These are phyloP conservation scores for Solanum peruvianum DNA, from an alignment of 257 asterid genomes.

Conservation along the genomic window DNA sequence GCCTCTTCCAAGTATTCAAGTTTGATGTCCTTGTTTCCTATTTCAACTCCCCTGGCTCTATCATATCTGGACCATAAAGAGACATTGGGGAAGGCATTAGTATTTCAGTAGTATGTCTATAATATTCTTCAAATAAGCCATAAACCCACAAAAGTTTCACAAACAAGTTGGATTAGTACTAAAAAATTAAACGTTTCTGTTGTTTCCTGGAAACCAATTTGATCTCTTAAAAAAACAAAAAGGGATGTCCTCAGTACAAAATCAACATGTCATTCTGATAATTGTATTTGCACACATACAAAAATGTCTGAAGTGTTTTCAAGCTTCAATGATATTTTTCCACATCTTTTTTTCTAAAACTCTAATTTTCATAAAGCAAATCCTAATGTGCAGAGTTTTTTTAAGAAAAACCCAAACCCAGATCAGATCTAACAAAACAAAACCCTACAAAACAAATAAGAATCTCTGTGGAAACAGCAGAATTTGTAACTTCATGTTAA, in stretches of 20 bases:
- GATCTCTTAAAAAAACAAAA: not conserved
- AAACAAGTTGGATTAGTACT: not conserved
- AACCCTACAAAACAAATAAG: not conserved
- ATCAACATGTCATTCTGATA: not conserved
- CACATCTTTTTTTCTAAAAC: not conserved
- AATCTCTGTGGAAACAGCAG: not conserved
- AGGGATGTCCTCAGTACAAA: not conserved
- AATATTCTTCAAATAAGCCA: not conserved
- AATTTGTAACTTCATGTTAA: not conserved
- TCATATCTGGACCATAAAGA: conserved; percentile 48
- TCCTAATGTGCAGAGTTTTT: not conserved
- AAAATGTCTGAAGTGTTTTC: not conserved
- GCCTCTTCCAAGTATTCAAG: conserved; percentile 93
- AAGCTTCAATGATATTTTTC: not conserved
- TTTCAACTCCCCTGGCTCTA: conserved; percentile 97
- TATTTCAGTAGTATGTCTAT: not conserved
- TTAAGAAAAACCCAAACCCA: not conserved
- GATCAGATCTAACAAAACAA: not conserved
- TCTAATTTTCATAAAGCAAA: not conserved
- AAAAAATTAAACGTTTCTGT: not conserved
- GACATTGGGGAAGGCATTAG: not conserved
- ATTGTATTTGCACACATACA: not conserved
- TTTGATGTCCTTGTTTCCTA: conserved; percentile 90
- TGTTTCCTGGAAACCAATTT: not conserved
- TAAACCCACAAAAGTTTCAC: not conserved